Evolutionary conservation across 176 grass and related monocot species (phyloP).

Genomic region (Oryza rufipogon): DNA sequence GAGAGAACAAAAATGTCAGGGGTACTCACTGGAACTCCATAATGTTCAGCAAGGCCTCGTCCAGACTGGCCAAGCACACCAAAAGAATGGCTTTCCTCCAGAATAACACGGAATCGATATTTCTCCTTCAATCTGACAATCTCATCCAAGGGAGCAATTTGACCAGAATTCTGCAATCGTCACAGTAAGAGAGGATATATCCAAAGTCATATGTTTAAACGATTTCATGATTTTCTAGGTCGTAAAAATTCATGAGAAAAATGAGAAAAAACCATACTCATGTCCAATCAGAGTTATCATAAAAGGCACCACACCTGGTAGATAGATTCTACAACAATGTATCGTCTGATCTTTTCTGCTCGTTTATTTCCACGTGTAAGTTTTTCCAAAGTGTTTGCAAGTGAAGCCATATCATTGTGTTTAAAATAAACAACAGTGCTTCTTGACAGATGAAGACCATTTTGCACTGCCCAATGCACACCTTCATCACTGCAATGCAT

Average conservation of each 20-base stretch:
- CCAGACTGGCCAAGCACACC: conserved; percentile 92
- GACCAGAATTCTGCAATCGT: conserved; percentile 81
- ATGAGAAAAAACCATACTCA: neutral
- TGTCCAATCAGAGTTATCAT: conserved; percentile 33
- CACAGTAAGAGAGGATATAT: conserved; percentile 35
- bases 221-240: conserved; percentile 28
- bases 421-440: conserved; percentile 96
- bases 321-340: conserved; percentile 93
- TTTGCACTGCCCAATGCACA: conserved; percentile 96
- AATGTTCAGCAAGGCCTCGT: conserved; percentile 91
- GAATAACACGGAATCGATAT: conserved; percentile 85
- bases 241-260: conserved; percentile 29
- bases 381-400: conserved; percentile 81
- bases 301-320: conserved; percentile 71
- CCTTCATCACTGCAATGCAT: conserved; percentile 79
- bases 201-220: conserved; percentile 8
- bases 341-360: conserved; percentile 84
- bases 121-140: conserved; percentile 94
- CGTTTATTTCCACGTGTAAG: conserved; percentile 76
- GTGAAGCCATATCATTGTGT: conserved; percentile 96
- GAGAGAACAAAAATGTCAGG: neutral
- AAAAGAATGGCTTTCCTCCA: conserved; percentile 97
- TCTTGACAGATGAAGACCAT: conserved; percentile 90
- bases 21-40: conserved; percentile 72
- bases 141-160: conserved; percentile 86